A percentile compares a stretch with the other conserved stretches of the same genome.
Evolutionary conservation across 23 red algal genomes (phyloP).

Genomic region (Pyropia haitanensis): DNA sequence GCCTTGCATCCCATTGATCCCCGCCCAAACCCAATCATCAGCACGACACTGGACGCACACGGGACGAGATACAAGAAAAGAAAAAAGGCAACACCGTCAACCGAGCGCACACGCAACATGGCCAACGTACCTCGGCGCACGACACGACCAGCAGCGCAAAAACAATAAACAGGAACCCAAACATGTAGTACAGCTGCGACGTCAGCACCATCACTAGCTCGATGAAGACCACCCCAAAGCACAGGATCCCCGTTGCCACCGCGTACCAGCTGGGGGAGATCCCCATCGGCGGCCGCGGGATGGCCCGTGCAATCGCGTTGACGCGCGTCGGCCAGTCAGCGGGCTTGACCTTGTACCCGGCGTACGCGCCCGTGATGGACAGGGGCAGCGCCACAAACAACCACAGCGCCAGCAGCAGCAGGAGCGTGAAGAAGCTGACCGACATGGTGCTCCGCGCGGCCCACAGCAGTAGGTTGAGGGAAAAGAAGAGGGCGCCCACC

Average conservation of each 20-base stretch:
- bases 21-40: no score
- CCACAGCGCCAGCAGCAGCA: slow-evolving; percentile 79
- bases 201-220: slow-evolving; percentile 89
- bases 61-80: no score
- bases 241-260: slow-evolving; percentile 67
- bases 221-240: slow-evolving; percentile 93
- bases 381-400: slow-evolving; percentile 90
- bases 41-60: no score
- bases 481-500: slow-evolving; percentile 70
- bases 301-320: slow-evolving; percentile 83
- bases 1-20: no score
- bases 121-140: slow-evolving; percentile 30
- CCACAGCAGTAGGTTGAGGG: slow-evolving; percentile 83
- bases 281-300: slow-evolving; percentile 70
- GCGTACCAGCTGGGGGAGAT: slow-evolving; percentile 45
- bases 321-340: slow-evolving; percentile 74
- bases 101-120: no score
- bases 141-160: slow-evolving; percentile 86
- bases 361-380: slow-evolving; percentile 69
- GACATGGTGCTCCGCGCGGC: slow-evolving; percentile 60
- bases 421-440: slow-evolving; percentile 80
- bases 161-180: slow-evolving; percentile 77
- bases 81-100: no score
- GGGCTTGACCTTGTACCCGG: slow-evolving; percentile 66
- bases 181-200: slow-evolving; percentile 80